These are phyloP conservation scores for Schizophyllum amplum DNA, from an alignment of 1,284 basidiomycete species.

Conservation along the genomic window DNA sequence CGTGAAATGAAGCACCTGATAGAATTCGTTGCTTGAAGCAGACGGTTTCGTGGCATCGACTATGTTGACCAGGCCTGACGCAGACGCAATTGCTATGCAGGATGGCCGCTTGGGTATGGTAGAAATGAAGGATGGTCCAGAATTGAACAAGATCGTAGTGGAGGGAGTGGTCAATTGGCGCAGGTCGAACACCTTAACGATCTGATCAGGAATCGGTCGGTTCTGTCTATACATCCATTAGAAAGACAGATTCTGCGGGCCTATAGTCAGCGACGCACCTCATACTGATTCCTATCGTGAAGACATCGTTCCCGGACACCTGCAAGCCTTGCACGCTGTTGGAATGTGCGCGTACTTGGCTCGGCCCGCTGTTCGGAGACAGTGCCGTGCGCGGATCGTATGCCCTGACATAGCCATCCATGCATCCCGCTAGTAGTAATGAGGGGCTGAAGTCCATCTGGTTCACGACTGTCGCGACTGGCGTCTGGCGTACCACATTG, in stretches of 20 bases:
- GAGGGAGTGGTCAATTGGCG: conserved; percentile 69
- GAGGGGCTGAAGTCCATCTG: conserved; percentile 62
- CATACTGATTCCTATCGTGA: conserved; percentile 82
- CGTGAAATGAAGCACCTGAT: conserved; percentile 42
- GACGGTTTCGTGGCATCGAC: conserved; percentile 75
- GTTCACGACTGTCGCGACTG: conserved; percentile 49
- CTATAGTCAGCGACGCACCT: conserved; percentile 62
- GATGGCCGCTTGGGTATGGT: conserved; percentile 76
- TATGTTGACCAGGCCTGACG: conserved; percentile 84
- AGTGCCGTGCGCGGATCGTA: conserved; percentile 76
- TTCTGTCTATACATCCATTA: conserved; percentile 52
- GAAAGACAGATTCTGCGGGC: too few relatives aligned
- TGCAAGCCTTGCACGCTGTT: conserved; percentile 82
- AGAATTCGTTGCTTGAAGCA: conserved; percentile 58
- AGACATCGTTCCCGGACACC: conserved; percentile 67
- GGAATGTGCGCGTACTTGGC: conserved; percentile 60
- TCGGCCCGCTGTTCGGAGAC: conserved; percentile 38
- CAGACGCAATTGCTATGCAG: conserved; percentile 75
- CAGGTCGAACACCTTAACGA: conserved; percentile 90
- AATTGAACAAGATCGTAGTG: conserved; percentile 81
- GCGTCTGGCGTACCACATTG: conserved; percentile 50
- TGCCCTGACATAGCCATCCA: conserved; percentile 78
- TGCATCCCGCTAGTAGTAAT: conserved; percentile 65
- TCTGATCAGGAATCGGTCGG: conserved; percentile 82
- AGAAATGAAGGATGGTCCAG: conserved; percentile 83